Evolutionary conservation across 2,329 filamentous ascomycete species (phyloP), one percentile per base, ranked within the genome.

Genomic region (Colletotrichum musae): DNA sequence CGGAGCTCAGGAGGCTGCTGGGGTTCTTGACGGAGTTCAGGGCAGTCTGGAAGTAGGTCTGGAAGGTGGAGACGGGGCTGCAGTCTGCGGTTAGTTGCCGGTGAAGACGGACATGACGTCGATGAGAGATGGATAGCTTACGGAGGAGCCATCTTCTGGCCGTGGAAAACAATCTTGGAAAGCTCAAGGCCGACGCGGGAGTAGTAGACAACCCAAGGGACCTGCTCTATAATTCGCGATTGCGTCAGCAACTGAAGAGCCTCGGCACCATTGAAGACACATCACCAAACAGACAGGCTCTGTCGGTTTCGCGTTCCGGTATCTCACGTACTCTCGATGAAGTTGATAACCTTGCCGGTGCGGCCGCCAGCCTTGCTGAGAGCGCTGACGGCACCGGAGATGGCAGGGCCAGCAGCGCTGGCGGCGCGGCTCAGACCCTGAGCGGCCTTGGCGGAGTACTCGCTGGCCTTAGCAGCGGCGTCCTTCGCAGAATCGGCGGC

Each of bases 61-160:
- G 94, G 88, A 98, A 94, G 73, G 93, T 94, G 78, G 91, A 87
- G 74, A 93, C 71, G 77, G 91, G 91, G 73, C 95, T 97, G 78
- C 58, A 24, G 62, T 26, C 32, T 2, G 32, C 13, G 7, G 21
- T 51, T n/a, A 32, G 59, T 15, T 24, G 58, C 48, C 18, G 68
- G 58, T 2, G 32, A 43, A 52, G 60, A 64, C 59, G 72, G 57
- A n/a, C 5, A 12, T 39, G 39, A 36, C 32, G 39, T 72, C 66
- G 70, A 52, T 36, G 26, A 45, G 7, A 21, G 56, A 60, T 12
- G 54, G 2, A 36, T 47, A 39, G 86, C 95, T 91, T 93, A 99
- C 96, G 96, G 96, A 84, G 94, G 94, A 79, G 88, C 86, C 94
- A 99, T 98, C 86, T 93, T 93, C 84, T 95, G 94, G 81, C 91